Evolutionary conservation across 148 eudicot genomes (phyloP).

Genomic region (Persicaria maculosa): DNA sequence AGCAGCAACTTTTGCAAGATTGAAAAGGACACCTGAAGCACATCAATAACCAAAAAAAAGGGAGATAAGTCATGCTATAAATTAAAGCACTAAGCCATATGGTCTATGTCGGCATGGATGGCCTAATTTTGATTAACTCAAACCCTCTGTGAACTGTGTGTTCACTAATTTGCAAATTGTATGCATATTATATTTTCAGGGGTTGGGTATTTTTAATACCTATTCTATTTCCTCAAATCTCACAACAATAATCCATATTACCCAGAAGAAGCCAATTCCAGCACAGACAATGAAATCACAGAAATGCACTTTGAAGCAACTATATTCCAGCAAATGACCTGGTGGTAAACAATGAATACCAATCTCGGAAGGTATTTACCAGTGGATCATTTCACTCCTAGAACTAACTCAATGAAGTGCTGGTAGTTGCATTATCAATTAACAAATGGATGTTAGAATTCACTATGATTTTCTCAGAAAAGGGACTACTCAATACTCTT

Average conservation of each 20-base stretch:
- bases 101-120: background rate
- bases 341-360: background rate
- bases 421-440: background rate
- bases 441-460: background rate
- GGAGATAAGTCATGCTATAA: constrained; percentile 9
- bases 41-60: background rate
- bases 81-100: background rate
- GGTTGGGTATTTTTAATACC: too few relatives aligned
- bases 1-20: constrained; percentile 49
- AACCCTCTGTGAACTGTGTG: background rate
- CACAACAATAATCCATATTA: background rate
- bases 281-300: background rate
- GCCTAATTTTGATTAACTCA: background rate
- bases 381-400: background rate
- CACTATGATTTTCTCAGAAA: background rate
- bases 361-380: background rate
- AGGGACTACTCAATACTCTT: background rate
- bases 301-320: background rate
- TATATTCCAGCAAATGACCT: background rate
- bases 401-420: background rate
- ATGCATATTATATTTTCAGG: too few relatives aligned
- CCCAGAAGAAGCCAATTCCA: background rate
- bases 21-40: constrained; percentile 36
- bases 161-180: background rate
- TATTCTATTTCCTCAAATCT: background rate